Evolutionary conservation across 169 alveolate species (phyloP), one percentile per base, ranked within the genome.

Genomic region (Miamiensis avidus): DNA sequence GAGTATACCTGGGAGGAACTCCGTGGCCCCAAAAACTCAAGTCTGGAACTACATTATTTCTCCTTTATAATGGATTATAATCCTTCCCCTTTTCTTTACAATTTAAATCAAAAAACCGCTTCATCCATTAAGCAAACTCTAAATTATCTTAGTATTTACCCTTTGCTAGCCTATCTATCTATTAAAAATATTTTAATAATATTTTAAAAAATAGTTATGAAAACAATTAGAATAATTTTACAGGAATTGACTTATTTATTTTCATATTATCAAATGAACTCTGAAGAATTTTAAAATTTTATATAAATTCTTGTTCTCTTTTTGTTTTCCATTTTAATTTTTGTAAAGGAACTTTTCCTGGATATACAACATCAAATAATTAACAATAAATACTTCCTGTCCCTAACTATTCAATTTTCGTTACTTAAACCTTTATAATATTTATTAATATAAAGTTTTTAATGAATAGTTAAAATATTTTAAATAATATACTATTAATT

Each of bases 311-410:
- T n/a, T 30, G 33, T 27, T 77, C 82, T 16, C 34, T 29, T 30
- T 77, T 77, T 0, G 82, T 69, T 29, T 30, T 33, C 82, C 82
- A 77, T 33, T 77, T 77, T 0, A 77, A 33, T 77, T 77, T 77
- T n/a, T 64, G 33, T 28, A 77, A 69, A 6, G 82, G 82, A 31
- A 77, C 81, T 78, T 85, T 78, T 73, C 86, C 89, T 25, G 89
- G 89, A 85, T 79, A 83, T 25, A 85, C 81, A 4, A 73, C 81
- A 78, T 85, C 89, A 1, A 85, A 74, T 6, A 85, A 28, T 85
- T 85, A 78, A 31, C 89, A 85, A 34, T 85, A 85, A 29, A 85
- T 74, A 30, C 85, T 83, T 20, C 89, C 89, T 72, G 83, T 85
- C 29, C 89, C 89, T n/a, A 85, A 31, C 74, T 85, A 34, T 85